Evolutionary conservation across 805 yeast species (phyloP), one percentile per base, ranked within the genome.

Genomic region (Candida caryicola): DNA sequence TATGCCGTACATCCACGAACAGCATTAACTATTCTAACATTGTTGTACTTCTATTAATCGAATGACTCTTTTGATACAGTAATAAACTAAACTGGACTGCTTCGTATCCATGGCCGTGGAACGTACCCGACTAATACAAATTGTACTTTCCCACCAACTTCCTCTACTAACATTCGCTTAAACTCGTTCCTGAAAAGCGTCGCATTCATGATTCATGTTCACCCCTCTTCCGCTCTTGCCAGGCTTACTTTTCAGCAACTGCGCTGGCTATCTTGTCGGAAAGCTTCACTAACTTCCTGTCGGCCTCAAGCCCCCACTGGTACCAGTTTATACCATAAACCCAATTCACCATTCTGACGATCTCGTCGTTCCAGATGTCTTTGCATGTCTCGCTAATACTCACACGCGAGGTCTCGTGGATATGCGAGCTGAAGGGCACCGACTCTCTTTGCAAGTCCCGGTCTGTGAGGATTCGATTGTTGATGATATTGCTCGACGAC

Each of bases 321-420:
- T 74, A 65, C 73, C 78, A 62, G 55, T 72, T 70, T 44, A 77
- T 66, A 33, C 72, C 52, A 51, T 82, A 83, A 10, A 83, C 48
- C 76, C 84, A 81, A 47, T 79, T 78, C 16, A 81, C 85, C 41
- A 75, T 73, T 31, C 65, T 68, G 40, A 82, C 71, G 37, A 85
- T 73, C 55, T 84, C 90, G 31, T 76, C 79, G 54, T 85, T 82
- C 95, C 95, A 85, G 29, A 85, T 69, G 52, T 85, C 95, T 47
- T 81, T 83, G 43, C 76, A 66, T 0, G 89, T 81, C 57, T 86
- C 89, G 7, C 52, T 52, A 23, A 78, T 44, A 17, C 62, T 56
- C 8, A 66, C 60, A 21, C 85, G 71, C 16, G 44, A 40, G 18
- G 51, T 48, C 25, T 42, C 30, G 26, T 41, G 37, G 10, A 45